Conservation (phyloP, 352 stramenopile genomes). For the Halophytophthora batemanensis region DNA sequence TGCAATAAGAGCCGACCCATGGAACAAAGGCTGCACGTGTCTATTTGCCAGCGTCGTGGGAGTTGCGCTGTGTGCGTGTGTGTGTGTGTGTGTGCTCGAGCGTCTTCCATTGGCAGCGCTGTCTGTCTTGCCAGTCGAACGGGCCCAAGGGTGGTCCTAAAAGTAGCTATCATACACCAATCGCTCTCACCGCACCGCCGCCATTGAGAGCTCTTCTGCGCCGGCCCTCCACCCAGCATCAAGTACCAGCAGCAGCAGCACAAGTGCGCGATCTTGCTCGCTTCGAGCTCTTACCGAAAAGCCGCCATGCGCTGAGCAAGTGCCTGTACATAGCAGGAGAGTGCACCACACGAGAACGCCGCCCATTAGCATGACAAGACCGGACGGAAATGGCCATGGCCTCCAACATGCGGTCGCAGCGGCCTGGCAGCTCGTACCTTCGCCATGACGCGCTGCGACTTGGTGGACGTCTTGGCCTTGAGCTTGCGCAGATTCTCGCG, state of each 20-base stretch:
- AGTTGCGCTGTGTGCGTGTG: not conserved
- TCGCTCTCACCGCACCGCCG: too few relatives aligned
- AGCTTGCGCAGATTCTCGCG: slow-evolving; percentile 65
- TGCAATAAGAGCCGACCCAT: not conserved
- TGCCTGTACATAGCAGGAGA: slow-evolving; percentile 21
- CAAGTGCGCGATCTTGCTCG: too few relatives aligned
- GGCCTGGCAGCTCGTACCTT: slow-evolving; percentile 32
- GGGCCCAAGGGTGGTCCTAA: too few relatives aligned
- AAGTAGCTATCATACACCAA: too few relatives aligned
- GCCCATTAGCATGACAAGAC: slow-evolving; percentile 1
- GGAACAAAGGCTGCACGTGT: not conserved
- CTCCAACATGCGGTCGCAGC: not conserved
- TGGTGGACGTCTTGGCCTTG: slow-evolving; percentile 43
- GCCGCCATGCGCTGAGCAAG: slow-evolving; percentile 41
- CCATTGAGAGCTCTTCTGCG: not conserved
- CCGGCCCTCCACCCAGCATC: too few relatives aligned
- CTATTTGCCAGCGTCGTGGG: not conserved
- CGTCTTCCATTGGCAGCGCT: too few relatives aligned
- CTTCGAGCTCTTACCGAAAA: slow-evolving; percentile 22
- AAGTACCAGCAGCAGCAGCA: too few relatives aligned
- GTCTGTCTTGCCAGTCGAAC: too few relatives aligned
- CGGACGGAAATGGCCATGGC: not conserved
- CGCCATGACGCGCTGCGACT: slow-evolving; percentile 63
- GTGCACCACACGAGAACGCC: not conserved
- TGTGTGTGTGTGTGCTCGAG: not conserved